Conservation (phyloP, 352 stramenopile genomes). For the Globisporangium spiculum region DNA sequence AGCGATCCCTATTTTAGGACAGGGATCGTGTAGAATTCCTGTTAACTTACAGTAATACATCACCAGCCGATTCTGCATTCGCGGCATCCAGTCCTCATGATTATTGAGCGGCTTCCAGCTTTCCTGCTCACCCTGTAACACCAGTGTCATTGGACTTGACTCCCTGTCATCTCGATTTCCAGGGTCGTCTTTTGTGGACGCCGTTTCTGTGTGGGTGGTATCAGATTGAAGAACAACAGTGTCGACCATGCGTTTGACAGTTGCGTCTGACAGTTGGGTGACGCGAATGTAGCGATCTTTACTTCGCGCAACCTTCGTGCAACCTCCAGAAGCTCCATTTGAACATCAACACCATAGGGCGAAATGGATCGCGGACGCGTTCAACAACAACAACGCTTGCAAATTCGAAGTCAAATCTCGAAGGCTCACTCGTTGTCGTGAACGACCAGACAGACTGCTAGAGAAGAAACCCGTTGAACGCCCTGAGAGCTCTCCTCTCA, state of each 20-base stretch:
- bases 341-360: neutral
- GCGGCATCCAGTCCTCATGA: neutral
- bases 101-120: neutral
- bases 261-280: neutral
- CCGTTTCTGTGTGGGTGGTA: neutral
- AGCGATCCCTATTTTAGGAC: no score
- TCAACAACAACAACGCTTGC: neutral
- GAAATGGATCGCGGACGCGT: slow-evolving; percentile 6
- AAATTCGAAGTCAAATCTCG: neutral
- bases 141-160: neutral
- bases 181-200: neutral
- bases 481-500: neutral
- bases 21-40: no score
- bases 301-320: neutral
- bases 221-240: slow-evolving; percentile 10
- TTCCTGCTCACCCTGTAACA: neutral
- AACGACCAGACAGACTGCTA: neutral
- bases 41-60: no score
- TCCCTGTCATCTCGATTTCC: neutral
- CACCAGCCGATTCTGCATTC: neutral
- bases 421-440: neutral
- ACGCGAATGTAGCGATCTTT: slow-evolving; percentile 7
- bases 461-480: slow-evolving; percentile 5
- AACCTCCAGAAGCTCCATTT: slow-evolving; percentile 8
- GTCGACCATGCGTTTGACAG: neutral